These are phyloP conservation scores for Populus hybrid DNA, from an alignment of 441 rosid genomes.

Conservation along the genomic window DNA sequence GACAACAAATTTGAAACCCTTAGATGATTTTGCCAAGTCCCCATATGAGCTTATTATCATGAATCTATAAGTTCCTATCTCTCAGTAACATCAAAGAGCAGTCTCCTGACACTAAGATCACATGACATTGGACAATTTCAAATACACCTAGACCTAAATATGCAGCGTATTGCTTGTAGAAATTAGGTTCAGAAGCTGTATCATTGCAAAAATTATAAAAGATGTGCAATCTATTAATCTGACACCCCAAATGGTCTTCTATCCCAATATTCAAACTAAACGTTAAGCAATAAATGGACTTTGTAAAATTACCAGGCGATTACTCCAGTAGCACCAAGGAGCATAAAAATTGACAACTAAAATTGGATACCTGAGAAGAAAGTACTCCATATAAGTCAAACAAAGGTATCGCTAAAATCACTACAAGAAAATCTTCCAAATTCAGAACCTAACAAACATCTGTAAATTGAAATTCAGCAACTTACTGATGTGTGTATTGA, in stretches of 20 bases:
- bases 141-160: not conserved
- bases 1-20: not conserved
- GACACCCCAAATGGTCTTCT: not conserved
- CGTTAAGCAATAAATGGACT: not conserved
- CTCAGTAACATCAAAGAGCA: not conserved
- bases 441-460: slow-evolving; percentile 6
- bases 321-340: slow-evolving; percentile 99
- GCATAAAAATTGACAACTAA: slow-evolving; percentile 90
- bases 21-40: not conserved
- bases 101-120: not conserved
- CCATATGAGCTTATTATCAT: not conserved
- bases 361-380: slow-evolving; percentile 72
- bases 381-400: not conserved
- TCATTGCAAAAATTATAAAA: not conserved
- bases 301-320: slow-evolving; percentile 74
- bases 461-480: slow-evolving; percentile 26
- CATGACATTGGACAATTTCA: not conserved
- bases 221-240: not conserved
- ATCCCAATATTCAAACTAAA: not conserved
- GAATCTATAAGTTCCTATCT: not conserved
- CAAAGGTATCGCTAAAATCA: slow-evolving; percentile 5
- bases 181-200: not conserved
- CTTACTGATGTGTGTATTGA: slow-evolving; percentile 68
- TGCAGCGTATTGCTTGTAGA: not conserved
- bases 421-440: slow-evolving; percentile 7